phyloP scores from a whole-genome alignment of 2,329 filamentous ascomycete species.

The Didymella pomorum region DNA sequence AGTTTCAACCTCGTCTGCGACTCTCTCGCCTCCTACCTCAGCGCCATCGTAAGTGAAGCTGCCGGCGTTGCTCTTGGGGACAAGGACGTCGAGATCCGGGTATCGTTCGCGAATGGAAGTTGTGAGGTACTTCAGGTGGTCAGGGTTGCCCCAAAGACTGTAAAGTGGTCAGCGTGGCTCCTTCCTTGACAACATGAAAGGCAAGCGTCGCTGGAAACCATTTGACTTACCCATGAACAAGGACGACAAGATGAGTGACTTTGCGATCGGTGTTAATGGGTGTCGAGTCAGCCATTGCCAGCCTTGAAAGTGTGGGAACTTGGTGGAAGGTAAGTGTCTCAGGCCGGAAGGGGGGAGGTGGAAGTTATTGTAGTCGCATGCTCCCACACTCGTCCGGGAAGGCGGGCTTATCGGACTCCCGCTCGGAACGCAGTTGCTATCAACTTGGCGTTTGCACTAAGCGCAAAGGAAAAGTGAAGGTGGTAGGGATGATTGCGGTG shows the following conservation, averaged over 20 bases:
- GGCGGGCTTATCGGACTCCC: constrained; percentile 25
- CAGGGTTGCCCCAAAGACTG: constrained; percentile 81
- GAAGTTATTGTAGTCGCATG: constrained; percentile 23
- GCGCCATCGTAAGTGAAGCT: constrained; percentile 74
- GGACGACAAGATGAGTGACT: constrained; percentile 75
- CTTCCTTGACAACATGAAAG: constrained; percentile 6
- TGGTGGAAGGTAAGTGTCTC: not conserved
- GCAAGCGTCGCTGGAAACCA: constrained; percentile 12
- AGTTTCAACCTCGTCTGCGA: constrained; percentile 69
- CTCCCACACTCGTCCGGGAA: constrained; percentile 32
- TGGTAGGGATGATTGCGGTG: constrained; percentile 1
- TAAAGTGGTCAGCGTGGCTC: constrained; percentile 22
- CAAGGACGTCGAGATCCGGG: constrained; percentile 71
- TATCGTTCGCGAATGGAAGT: constrained; percentile 69
- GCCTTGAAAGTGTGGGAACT: constrained; percentile 1
- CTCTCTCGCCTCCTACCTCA: constrained; percentile 72
- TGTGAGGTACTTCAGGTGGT: constrained; percentile 73
- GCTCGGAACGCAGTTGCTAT: constrained; percentile 17
- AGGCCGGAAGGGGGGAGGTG: constrained; percentile 22
- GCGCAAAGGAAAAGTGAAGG: not conserved
- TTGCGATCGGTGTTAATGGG: constrained; percentile 22
- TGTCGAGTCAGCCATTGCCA: constrained; percentile 26
- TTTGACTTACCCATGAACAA: constrained; percentile 73
- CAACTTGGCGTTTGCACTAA: constrained; percentile 6
- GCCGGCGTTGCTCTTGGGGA: constrained; percentile 76